Conservation (phyloP, 805 yeast species). For the Tanozyma kutaoensis region DNA sequence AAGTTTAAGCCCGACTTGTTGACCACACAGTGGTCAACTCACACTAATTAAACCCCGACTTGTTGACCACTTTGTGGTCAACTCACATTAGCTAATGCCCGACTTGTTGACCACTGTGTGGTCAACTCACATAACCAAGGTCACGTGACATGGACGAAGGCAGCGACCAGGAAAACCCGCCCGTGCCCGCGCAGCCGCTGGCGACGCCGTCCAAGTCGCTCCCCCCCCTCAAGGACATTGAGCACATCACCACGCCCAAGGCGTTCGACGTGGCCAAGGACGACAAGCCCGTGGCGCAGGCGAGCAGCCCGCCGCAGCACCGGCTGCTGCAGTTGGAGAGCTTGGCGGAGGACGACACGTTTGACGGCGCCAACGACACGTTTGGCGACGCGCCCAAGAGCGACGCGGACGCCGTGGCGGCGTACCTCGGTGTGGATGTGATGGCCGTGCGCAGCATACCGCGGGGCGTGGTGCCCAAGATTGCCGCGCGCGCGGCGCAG, state of each 20-base stretch:
- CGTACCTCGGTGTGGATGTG: conserved; percentile 15
- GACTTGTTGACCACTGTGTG: too few relatives aligned
- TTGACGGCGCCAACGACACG: conserved; percentile 5
- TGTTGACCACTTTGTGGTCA: too few relatives aligned
- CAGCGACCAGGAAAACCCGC: too few relatives aligned
- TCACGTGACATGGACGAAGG: too few relatives aligned
- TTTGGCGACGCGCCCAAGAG: conserved; percentile 2
- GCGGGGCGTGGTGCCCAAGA: conserved; percentile 7
- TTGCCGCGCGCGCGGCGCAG: conserved; percentile 14
- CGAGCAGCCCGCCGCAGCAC: conserved; percentile 10
- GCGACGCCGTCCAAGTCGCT: conserved; percentile 28
- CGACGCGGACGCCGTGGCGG: conserved; percentile 8
- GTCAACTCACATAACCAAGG: too few relatives aligned
- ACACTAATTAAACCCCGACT: too few relatives aligned
- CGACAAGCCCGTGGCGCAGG: conserved; percentile 3
- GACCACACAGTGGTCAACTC: too few relatives aligned
- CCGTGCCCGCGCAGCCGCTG: conserved; percentile 5
- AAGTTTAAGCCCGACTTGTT: too few relatives aligned
- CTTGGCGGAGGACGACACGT: conserved; percentile 5
- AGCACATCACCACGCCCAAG: conserved; percentile 26
- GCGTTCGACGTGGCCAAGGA: conserved; percentile 27
- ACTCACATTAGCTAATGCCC: too few relatives aligned
- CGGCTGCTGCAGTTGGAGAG: conserved; percentile 3
- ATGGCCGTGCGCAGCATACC: conserved; percentile 3
- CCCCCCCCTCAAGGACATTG: conserved; percentile 30